These are phyloP conservation scores for Daedaleopsis nitida DNA, from an alignment of 768 basidiomycete genomes.

Conservation along the genomic window DNA sequence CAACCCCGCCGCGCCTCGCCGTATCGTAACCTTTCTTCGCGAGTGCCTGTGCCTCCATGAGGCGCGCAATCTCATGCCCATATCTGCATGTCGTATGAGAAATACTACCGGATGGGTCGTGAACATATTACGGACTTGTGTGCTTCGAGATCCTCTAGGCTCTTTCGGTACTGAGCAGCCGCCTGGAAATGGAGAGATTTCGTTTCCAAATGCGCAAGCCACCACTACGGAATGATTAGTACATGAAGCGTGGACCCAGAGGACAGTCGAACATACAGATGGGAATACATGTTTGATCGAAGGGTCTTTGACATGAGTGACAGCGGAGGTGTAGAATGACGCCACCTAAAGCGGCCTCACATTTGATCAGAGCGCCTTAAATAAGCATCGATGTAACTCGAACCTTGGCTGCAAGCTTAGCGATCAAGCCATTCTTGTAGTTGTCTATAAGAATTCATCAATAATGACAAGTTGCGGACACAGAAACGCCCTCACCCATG, in stretches of 20 bases:
- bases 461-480: neutral
- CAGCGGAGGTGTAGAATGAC: conserved; percentile 61
- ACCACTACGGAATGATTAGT: conserved; percentile 51
- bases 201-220: conserved; percentile 78
- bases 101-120: neutral
- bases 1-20: conserved; percentile 63
- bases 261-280: conserved; percentile 43
- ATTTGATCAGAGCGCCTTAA: neutral
- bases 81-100: conserved; percentile 52
- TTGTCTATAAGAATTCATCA: conserved; percentile 42
- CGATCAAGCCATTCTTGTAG: conserved; percentile 81
- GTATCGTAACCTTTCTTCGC: conserved; percentile 72
- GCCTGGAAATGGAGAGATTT: conserved; percentile 87
- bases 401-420: conserved; percentile 80
- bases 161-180: conserved; percentile 86
- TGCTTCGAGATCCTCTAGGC: conserved; percentile 82
- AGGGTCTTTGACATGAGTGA: conserved; percentile 45
- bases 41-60: conserved; percentile 64
- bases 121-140: conserved; percentile 50
- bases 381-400: neutral
- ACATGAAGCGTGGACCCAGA: neutral
- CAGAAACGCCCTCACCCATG: conserved; percentile 51
- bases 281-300: conserved; percentile 52
- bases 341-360: conserved; percentile 45
- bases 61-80: conserved; percentile 81